Evolutionary conservation across 2,329 filamentous ascomycete species (phyloP), one percentile per base, ranked within the genome.

Genomic region (Akanthomyces dipterigenus): DNA sequence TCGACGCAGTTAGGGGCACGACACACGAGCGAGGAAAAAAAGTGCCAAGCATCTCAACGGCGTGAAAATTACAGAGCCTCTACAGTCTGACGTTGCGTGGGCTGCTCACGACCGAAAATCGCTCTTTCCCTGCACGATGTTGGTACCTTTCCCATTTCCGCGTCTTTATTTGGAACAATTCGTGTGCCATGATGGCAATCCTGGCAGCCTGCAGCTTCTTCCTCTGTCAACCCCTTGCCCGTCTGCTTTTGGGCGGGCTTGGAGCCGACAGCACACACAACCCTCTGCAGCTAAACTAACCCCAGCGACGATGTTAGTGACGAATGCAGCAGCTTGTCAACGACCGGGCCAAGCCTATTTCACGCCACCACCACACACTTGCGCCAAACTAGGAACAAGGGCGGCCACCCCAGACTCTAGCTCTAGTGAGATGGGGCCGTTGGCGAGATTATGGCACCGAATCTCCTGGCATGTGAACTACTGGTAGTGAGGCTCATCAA

Each of bases 391-490:
- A 48, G 45, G 16, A 8, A 48, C 43, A 49, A 54, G 46, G 49
- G 48, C 16, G 11, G 31, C 38, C 49, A 60, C 49, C 48, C 48
- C 57, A 60, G 48, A 45, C 46, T 50, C 18, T 26, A 59, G 55
- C 45, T 54, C 24, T 43, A 34, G 34, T n/a, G 40, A 22, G 18
- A 55, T 16, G 49, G 40, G 40, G 50, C 58, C 58, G 58, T 61
- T 61, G 58, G 58, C 49, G 50, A 54, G 42, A 61, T 61, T 51
- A 40, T 55, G 24, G 58, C 43, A 24, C 58, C 58, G 58, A 55
- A 28, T n/a, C 58, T 61, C 58, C 58, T 61, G 50, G 11, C 58
- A 61, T 49, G 58, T 49, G 43, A 55, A 34, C 38, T 16, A n/a
- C n/a, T n/a, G n/a, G n/a, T n/a, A 51, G 56, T 40, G 18, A 34